Evolutionary conservation across 257 asterid genomes (phyloP), one percentile per base, ranked within the genome.

Genomic region (Solanum infundibuliforme): DNA sequence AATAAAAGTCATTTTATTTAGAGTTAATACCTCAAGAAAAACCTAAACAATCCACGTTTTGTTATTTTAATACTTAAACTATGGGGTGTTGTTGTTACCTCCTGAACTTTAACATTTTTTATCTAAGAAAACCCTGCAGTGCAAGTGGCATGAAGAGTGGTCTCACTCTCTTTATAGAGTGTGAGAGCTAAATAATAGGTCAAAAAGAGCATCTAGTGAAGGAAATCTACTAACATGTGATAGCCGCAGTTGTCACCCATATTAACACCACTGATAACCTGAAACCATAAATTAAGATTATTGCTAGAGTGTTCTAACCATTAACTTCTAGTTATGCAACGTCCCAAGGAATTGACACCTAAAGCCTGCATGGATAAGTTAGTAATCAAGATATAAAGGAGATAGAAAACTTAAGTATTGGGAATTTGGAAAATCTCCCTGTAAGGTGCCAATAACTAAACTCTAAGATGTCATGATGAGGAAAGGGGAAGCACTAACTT

Each of bases 241-340:
- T 93, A 95, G 82, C 98, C 95, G 72, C 96, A 94, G 90, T 95
- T 95, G 94, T 96, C 93, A 83, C 98, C 98, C 96, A 91, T 94
- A 87, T 95, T 95, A 88, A 95, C 94, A 91, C 98, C 98, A 90
- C 98, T 95, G 90, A 95, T 88, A 69, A 95, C 98, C 98, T 95
- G 93, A 92, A 93, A 89, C 86, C 77, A 89, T 25, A 85, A 46
- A 83, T 83, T 81, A 83, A 87, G 75, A 88, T 29, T 73, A 48
- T 46, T 34, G 60, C 60, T 36, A 76, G 46, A 48, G 35, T 60
- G 65, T 73, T 89, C 86, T 32, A 86, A 34, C 55, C 82, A 65
- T 71, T 25, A n/a, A 58, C 34, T 32, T 31, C 13, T 62, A 66
- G 18, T 46, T 21, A 32, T 77, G 65, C 58, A 46, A 68, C 13